Percentiles rank a stretch among this genome's conserved stretches.
Conservation (phyloP, 352 stramenopile species). For the Pythium pyrilobum region DNA sequence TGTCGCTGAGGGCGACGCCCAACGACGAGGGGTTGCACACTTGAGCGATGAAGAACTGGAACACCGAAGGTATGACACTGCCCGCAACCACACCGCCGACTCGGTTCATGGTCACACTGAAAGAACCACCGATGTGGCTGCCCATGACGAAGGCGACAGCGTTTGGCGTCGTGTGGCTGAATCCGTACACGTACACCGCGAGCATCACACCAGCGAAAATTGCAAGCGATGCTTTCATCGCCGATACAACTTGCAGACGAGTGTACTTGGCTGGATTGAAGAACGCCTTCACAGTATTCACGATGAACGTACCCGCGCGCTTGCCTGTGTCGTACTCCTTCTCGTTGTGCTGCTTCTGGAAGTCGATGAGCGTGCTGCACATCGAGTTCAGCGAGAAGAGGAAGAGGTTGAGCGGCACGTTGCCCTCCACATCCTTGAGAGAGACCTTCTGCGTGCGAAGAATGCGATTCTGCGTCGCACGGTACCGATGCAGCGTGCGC, state of each 20-base stretch:
- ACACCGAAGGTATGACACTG: constrained; percentile 75
- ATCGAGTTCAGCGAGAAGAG: constrained; percentile 83
- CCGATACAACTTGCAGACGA: constrained; percentile 29
- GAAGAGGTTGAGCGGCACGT: constrained; percentile 77
- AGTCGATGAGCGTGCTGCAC: constrained; percentile 70
- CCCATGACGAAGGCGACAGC: constrained; percentile 77
- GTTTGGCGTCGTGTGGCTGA: constrained; percentile 52
- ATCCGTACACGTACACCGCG: constrained; percentile 70
- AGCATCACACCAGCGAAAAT: constrained; percentile 66
- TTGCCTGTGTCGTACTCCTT: constrained; percentile 43
- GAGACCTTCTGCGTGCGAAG: constrained; percentile 47
- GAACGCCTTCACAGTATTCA: constrained; percentile 40
- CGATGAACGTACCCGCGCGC: constrained; percentile 48
- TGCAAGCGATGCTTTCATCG: constrained; percentile 50
- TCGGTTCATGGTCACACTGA: constrained; percentile 78
- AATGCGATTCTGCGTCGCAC: constrained; percentile 46
- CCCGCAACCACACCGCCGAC: constrained; percentile 78
- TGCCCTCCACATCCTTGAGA: constrained; percentile 70
- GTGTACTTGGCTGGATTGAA: constrained; percentile 44
- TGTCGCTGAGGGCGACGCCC: constrained; percentile 40
- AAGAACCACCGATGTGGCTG: constrained; percentile 70
- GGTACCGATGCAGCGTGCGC: constrained; percentile 54
- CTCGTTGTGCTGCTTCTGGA: constrained; percentile 55
- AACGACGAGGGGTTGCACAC: constrained; percentile 39
- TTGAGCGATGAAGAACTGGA: constrained; percentile 81